Conservation (phyloP, 257 asterid genomes). For the Marsdenia floribunda region DNA sequence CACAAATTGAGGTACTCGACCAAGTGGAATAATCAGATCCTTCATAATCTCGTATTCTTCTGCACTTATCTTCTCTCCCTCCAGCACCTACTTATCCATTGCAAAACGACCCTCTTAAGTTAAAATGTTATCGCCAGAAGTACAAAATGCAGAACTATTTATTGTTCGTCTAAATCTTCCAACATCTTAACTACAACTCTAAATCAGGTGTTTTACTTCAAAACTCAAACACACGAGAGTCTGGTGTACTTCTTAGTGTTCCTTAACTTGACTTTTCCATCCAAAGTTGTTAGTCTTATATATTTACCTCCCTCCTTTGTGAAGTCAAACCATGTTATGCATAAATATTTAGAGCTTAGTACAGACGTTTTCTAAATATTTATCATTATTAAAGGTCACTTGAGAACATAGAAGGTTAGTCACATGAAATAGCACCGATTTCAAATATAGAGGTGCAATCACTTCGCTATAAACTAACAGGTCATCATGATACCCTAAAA, state of each 20-base stretch:
- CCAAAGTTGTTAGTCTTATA: not conserved
- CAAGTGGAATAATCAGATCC: conserved; percentile 82
- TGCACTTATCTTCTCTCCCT: conserved; percentile 54
- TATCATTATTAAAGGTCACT: not conserved
- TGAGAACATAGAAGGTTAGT: not conserved
- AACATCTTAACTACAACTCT: not conserved
- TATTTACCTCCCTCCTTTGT: not conserved
- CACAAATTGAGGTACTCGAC: conserved; percentile 73
- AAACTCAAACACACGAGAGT: not conserved
- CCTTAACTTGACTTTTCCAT: not conserved
- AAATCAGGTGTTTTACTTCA: not conserved
- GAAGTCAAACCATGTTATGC: not conserved
- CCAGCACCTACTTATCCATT: conserved; percentile 53
- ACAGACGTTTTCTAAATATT: not conserved
- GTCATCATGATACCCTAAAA: not conserved
- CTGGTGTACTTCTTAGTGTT: not conserved
- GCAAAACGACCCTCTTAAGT: not conserved
- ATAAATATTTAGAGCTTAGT: not conserved
- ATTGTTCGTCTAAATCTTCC: not conserved
- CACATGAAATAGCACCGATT: not conserved
- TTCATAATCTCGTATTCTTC: conserved; percentile 86
- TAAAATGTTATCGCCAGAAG: not conserved
- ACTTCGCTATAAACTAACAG: not conserved
- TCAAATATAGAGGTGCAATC: not conserved
- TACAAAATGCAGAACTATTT: not conserved